Evolutionary conservation across 768 basidiomycete species (phyloP), one percentile per base, ranked within the genome.

Genomic region (Rubroboletus pulcherrimus): DNA sequence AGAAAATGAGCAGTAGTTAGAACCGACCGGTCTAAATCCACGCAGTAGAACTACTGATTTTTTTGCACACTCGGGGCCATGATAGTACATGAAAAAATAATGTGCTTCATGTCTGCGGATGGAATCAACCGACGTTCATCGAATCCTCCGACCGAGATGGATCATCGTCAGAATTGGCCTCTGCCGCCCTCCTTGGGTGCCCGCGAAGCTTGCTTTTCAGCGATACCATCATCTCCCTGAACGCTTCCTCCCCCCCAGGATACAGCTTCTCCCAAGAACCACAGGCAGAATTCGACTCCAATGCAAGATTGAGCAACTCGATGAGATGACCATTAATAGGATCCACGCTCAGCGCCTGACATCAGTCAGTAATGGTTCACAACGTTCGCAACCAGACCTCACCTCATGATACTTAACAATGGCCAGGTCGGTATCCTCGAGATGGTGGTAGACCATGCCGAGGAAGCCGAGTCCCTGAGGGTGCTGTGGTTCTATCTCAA

Each of bases 381-480:
- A 34, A 54, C 15, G n/a, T 7, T 37, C 33, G 11, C 15, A 14
- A 37, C 44, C 21, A 41, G 40, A 34, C 55, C 84, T 38, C 51
- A 93, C 95, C 77, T 95, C 91, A 67, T 99, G 97, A 62, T 97
- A 98, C 57, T 86, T 87, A 37, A 92, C 74, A 61, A 99, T 94
- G 3, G 96, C 91, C 12, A 81, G 80, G 61, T 95, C 87, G 7
- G 86, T 71, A 46, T 91, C 78, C 24, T 82, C 84, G 59, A 85
- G 74, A 17, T 91, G 75, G 61, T 97, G 93, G 62, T 87, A 77
- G 2, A 96, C 86, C 69, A 97, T 85, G n/a, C 93, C 97, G 1
- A 98, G 77, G 65, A 91, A 92, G 5, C 89, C 87, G 49, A 94
- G 82, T 3, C 93, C 93, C 11, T 84, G 79, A 1, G 89, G 78